A percentile compares a stretch with the other conserved stretches of the same genome.
Evolutionary conservation across 192 early-diverging fungal genomes (phyloP).

Genomic region (Endogone sp.): DNA sequence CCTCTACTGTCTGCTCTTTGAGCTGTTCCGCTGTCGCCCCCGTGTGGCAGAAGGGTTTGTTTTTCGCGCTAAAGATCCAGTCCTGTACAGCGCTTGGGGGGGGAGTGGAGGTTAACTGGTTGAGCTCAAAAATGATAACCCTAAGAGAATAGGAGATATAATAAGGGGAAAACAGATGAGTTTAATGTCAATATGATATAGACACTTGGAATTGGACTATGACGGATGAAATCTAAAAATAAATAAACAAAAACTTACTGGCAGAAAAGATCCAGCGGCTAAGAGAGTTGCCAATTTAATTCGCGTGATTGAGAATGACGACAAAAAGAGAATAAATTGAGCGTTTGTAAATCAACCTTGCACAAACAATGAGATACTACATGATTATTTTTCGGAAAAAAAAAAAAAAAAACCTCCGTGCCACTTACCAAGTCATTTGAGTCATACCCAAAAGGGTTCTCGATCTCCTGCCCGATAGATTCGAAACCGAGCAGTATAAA

Average conservation of each 20-base stretch:
- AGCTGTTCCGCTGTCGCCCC: background rate
- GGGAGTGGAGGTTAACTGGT: conserved; percentile 7
- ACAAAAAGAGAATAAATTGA: background rate
- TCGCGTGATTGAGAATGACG: no score
- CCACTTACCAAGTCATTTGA: conserved; percentile 60
- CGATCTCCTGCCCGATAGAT: conserved; percentile 83
- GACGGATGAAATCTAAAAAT: no score
- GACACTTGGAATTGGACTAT: no score
- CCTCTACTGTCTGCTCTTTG: no score
- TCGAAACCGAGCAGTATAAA: conserved; percentile 85
- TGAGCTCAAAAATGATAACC: conserved; percentile 4
- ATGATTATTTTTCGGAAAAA: conserved; percentile 41
- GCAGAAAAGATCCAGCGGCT: background rate
- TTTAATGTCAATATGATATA: no score
- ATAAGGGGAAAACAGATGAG: no score
- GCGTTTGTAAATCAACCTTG: conserved; percentile 1
- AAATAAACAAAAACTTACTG: conserved; percentile 18
- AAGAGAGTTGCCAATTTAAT: background rate
- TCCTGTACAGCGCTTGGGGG: conserved; percentile 14
- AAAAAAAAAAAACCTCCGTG: conserved; percentile 31
- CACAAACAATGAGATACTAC: background rate
- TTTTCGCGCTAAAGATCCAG: conserved; percentile 36
- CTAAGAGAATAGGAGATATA: background rate
- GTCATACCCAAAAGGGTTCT: conserved; percentile 89
- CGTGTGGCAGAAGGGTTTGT: conserved; percentile 23